These are phyloP conservation scores for Manihot esculenta DNA, from an alignment of 441 rosid species.

Conservation along the genomic window DNA sequence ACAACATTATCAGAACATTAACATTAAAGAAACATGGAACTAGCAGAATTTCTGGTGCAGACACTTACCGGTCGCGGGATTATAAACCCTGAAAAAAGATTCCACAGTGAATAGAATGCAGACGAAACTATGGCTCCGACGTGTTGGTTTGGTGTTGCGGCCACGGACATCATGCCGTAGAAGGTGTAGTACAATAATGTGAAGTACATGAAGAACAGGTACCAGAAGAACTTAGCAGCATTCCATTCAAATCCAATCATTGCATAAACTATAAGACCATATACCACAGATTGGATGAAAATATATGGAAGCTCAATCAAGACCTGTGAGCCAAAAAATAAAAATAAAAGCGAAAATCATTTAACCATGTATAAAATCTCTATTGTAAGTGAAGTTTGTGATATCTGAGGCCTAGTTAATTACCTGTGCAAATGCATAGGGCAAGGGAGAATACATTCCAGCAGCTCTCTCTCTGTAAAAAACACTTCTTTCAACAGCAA, in stretches of 20 bases:
- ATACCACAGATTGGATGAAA: constrained; percentile 46
- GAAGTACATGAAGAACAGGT: constrained; percentile 64
- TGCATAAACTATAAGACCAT: constrained; percentile 60
- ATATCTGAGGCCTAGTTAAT: background rate
- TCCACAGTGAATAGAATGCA: constrained; percentile 56
- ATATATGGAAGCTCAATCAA: constrained; percentile 63
- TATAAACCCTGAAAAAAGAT: constrained; percentile 61
- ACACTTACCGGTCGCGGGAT: constrained; percentile 55
- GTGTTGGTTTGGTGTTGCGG: constrained; percentile 61
- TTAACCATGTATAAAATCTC: background rate
- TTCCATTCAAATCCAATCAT: constrained; percentile 76
- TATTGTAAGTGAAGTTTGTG: background rate
- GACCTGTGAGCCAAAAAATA: constrained; percentile 34
- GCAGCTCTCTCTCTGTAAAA: constrained; percentile 73
- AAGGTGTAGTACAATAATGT: constrained; percentile 68
- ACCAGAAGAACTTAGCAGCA: constrained; percentile 66
- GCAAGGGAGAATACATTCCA: constrained; percentile 68
- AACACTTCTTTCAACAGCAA: constrained; percentile 53
- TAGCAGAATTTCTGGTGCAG: background rate
- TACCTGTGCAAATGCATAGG: constrained; percentile 58
- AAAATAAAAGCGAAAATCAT: background rate
- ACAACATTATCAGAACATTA: background rate
- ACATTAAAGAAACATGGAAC: background rate
- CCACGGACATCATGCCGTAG: constrained; percentile 76
- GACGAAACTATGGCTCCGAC: constrained; percentile 54